These are phyloP conservation scores for Diaporthe citri DNA, from an alignment of 2,329 filamentous ascomycete genomes.

Conservation along the genomic window DNA sequence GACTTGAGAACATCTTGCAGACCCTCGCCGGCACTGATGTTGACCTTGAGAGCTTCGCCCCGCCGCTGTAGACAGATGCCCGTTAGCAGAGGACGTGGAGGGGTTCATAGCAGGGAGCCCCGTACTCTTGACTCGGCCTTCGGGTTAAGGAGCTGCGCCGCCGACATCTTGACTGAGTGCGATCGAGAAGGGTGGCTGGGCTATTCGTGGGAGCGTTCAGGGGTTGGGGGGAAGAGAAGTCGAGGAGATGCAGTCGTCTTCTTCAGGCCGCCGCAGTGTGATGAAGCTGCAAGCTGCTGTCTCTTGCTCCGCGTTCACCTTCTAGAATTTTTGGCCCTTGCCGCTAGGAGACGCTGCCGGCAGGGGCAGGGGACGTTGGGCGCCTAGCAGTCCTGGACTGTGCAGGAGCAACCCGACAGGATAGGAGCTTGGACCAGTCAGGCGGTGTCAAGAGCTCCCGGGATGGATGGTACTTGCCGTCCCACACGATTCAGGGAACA, in stretches of 20 bases:
- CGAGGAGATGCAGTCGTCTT: slow-evolving; percentile 20
- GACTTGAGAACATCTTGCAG: slow-evolving; percentile 95
- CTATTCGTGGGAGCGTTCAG: not conserved
- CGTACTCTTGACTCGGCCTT: slow-evolving; percentile 97
- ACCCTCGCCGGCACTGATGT: slow-evolving; percentile 96
- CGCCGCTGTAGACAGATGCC: slow-evolving; percentile 74
- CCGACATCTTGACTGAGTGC: slow-evolving; percentile 77
- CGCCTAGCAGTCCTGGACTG: slow-evolving; percentile 9
- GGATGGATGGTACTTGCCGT: slow-evolving; percentile 5
- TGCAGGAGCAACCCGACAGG: not conserved
- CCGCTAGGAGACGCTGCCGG: slow-evolving; percentile 22
- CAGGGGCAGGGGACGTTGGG: slow-evolving; percentile 19
- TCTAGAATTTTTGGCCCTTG: slow-evolving; percentile 38
- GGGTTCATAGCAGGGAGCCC: slow-evolving; percentile 45
- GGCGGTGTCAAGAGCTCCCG: slow-evolving; percentile 17
- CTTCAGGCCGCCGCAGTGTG: slow-evolving; percentile 16
- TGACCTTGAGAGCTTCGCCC: slow-evolving; percentile 96
- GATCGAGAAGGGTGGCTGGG: slow-evolving; percentile 21
- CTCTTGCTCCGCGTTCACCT: slow-evolving; percentile 4
- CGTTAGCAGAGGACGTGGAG: slow-evolving; percentile 54
- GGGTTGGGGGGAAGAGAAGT: not conserved
- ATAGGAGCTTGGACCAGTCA: slow-evolving; percentile 29
- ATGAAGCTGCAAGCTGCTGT: slow-evolving; percentile 27
- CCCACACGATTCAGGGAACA: not conserved
- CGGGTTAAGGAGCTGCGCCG: slow-evolving; percentile 96